Evolutionary conservation across 306 rosid genomes (phyloP).

Genomic region (Quercus berberidifolia): DNA sequence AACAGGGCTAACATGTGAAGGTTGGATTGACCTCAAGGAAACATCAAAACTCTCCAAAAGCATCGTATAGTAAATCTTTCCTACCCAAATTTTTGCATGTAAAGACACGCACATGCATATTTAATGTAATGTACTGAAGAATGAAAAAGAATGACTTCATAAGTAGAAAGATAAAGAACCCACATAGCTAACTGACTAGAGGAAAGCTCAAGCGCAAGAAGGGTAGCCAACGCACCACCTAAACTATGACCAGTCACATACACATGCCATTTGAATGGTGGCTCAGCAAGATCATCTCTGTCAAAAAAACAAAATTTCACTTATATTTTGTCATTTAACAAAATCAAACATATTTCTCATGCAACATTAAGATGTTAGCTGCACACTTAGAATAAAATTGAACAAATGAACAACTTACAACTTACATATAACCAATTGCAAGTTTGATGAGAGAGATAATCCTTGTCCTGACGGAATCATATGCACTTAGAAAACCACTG

Average conservation of each 20-base stretch:
- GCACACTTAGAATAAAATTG: background rate
- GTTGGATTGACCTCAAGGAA: background rate
- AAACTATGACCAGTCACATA: slow-evolving; percentile 95
- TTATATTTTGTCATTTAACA: slow-evolving; percentile 3
- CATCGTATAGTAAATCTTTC: background rate
- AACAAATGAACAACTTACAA: slow-evolving; percentile 38
- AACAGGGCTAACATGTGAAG: background rate
- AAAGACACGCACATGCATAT: background rate
- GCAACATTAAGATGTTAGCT: background rate
- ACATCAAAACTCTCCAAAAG: background rate
- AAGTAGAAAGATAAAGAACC: slow-evolving; percentile 31
- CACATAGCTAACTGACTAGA: slow-evolving; percentile 83
- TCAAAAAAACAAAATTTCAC: slow-evolving; percentile 17
- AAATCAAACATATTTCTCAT: slow-evolving; percentile 10
- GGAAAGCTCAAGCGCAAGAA: slow-evolving; percentile 92
- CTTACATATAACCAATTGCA: slow-evolving; percentile 77
- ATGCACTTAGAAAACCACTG: slow-evolving; percentile 91
- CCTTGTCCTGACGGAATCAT: slow-evolving; percentile 88
- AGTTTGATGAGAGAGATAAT: slow-evolving; percentile 70
- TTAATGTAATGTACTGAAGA: background rate
- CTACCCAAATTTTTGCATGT: background rate
- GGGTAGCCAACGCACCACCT: slow-evolving; percentile 96
- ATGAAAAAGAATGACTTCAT: slow-evolving; percentile 13
- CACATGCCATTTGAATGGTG: slow-evolving; percentile 73
- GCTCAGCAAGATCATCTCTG: slow-evolving; percentile 67